Conservation (phyloP, 176 grass and related monocot genomes). For the Urochloa ruziziensis region DNA sequence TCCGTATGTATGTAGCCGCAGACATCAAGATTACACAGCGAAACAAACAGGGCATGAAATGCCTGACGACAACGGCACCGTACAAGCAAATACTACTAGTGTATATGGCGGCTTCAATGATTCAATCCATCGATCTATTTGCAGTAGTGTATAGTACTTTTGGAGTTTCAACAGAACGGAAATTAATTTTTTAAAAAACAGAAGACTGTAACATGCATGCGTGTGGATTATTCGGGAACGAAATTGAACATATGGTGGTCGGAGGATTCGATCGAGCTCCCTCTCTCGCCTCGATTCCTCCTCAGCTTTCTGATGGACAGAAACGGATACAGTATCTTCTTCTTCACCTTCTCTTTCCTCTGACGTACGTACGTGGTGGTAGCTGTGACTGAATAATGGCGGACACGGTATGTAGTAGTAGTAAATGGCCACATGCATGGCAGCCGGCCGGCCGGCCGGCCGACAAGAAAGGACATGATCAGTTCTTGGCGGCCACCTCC, state of each 20-base stretch:
- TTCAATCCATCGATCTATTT: not conserved
- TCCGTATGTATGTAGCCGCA: too few relatives aligned
- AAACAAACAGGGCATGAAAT: too few relatives aligned
- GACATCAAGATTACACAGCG: too few relatives aligned
- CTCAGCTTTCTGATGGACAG: not conserved
- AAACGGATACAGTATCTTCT: too few relatives aligned
- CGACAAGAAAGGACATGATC: not conserved
- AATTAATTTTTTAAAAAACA: not conserved
- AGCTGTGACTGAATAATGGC: not conserved
- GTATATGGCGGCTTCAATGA: too few relatives aligned
- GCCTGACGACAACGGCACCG: too few relatives aligned
- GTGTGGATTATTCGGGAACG: not conserved
- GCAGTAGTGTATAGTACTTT: not conserved
- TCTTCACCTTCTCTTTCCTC: not conserved
- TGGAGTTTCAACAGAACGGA: not conserved
- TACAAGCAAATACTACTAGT: too few relatives aligned
- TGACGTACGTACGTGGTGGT: not conserved
- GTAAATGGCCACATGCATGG: not conserved
- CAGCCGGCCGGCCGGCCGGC: too few relatives aligned
- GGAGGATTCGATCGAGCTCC: too few relatives aligned
- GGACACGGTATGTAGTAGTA: not conserved
- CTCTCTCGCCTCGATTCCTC: not conserved
- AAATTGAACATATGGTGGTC: not conserved
- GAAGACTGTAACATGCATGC: not conserved
- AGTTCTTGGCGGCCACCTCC: constrained; percentile 38